phyloP scores from a whole-genome alignment of 495 filamentous ascomycete genomes.

The Mytilinidion resinicola region DNA sequence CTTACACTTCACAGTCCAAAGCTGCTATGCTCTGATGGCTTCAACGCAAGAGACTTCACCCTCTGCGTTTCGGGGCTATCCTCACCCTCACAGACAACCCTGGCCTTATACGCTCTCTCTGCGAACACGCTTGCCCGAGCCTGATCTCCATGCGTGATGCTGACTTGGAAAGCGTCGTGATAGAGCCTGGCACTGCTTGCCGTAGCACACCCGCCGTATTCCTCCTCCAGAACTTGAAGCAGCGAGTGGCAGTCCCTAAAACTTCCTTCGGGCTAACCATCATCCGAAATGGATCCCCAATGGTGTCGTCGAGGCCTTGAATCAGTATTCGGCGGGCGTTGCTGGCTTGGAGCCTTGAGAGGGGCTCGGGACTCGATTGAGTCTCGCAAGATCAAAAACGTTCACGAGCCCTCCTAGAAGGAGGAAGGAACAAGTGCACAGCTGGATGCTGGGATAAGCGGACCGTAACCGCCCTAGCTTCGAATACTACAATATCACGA shows the following conservation, averaged over 20 bases:
- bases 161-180: conserved; percentile 44
- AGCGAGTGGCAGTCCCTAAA: conserved; percentile 12
- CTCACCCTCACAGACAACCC: conserved; percentile 18
- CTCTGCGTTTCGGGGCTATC: conserved; percentile 19
- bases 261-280: conserved; percentile 1
- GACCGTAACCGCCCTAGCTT: too few species aligned
- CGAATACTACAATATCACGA: too few species aligned
- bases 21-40: conserved; percentile 30
- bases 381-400: too few species aligned
- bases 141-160: conserved; percentile 40
- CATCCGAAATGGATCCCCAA: conserved; percentile 11
- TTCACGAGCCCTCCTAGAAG: too few species aligned
- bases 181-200: conserved; percentile 24
- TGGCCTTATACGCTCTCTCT: conserved; percentile 33
- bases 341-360: conserved; percentile 13
- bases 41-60: conserved; percentile 26
- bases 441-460: too few species aligned
- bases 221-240: conserved; percentile 10
- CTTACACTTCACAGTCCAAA: conserved; percentile 13
- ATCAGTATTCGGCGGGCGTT: conserved; percentile 12
- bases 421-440: too few species aligned
- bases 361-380: too few species aligned
- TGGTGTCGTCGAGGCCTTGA: conserved; percentile 14
- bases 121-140: conserved; percentile 44
- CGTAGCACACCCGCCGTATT: conserved; percentile 6